A percentile compares a stretch with the other conserved stretches of the same genome.
Conservation (phyloP, 495 filamentous ascomycete species). For the Hypoxylon subgilvum region DNA sequence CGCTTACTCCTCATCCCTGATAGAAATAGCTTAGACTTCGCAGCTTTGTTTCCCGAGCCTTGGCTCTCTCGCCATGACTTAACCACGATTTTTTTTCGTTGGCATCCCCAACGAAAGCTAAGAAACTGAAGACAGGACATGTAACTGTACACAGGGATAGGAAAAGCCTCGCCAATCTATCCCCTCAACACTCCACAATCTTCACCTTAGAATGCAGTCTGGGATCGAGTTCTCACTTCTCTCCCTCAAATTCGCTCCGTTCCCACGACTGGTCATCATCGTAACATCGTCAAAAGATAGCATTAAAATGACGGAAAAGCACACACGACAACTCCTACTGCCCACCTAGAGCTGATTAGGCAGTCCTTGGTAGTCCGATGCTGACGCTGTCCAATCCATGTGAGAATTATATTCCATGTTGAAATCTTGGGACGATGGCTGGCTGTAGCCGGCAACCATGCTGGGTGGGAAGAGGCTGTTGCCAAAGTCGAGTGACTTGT, state of each 20-base stretch:
- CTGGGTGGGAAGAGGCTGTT: slow-evolving; percentile 47
- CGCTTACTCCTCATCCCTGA: slow-evolving; percentile 14
- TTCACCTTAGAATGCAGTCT: slow-evolving; percentile 23
- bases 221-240: slow-evolving; percentile 9
- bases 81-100: too few species aligned
- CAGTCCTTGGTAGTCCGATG: slow-evolving; percentile 42
- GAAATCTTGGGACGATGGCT: slow-evolving; percentile 52
- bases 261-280: slow-evolving; percentile 31
- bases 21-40: slow-evolving; percentile 8
- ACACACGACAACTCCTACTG: neutral
- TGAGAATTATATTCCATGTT: slow-evolving; percentile 42
- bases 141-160: slow-evolving; percentile 32
- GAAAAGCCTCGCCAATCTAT: slow-evolving; percentile 16
- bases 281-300: slow-evolving; percentile 30
- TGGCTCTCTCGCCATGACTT: slow-evolving; percentile 9
- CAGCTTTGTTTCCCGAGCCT: slow-evolving; percentile 7
- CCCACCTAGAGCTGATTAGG: slow-evolving; percentile 14
- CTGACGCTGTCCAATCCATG: slow-evolving; percentile 48
- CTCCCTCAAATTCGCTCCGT: slow-evolving; percentile 14
- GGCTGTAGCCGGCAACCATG: slow-evolving; percentile 46
- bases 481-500: slow-evolving; percentile 34
- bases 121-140: slow-evolving; percentile 19
- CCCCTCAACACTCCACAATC: slow-evolving; percentile 5
- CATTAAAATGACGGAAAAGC: slow-evolving; percentile 10
- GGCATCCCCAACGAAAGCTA: slow-evolving; percentile 7